phyloP scores from a whole-genome alignment of 805 yeast species.

The Ogataea methanolica region DNA sequence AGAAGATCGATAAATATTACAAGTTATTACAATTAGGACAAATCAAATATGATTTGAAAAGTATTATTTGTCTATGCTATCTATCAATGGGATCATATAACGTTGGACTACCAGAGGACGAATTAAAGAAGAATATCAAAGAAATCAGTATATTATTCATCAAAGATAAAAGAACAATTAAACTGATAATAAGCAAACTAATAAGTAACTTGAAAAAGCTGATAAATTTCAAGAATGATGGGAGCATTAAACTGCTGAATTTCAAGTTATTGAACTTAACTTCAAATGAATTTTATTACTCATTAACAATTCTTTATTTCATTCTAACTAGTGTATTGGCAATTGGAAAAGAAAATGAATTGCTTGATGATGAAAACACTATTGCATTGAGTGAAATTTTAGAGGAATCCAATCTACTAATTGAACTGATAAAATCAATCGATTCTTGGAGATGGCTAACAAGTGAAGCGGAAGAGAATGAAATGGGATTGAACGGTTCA shows the following conservation, averaged over 20 bases:
- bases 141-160: no score
- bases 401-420: constrained; percentile 35
- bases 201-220: constrained; percentile 4
- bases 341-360: constrained; percentile 1
- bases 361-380: constrained; percentile 2
- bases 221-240: constrained; percentile 19
- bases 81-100: background rate
- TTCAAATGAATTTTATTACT: constrained; percentile 26
- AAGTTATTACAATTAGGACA: no score
- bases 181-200: no score
- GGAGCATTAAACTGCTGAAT: constrained; percentile 3
- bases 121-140: no score
- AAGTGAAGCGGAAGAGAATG: constrained; percentile 18
- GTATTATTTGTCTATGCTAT: constrained; percentile 21
- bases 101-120: no score
- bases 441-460: constrained; percentile 65
- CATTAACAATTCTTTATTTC: constrained; percentile 26
- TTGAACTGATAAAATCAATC: constrained; percentile 42
- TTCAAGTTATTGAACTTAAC: constrained; percentile 8
- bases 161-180: no score
- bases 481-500: constrained; percentile 6
- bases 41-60: constrained; percentile 4
- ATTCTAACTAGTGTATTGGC: constrained; percentile 12
- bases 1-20: background rate
- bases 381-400: constrained; percentile 6